Evolutionary conservation across 2,329 filamentous ascomycete species (phyloP).

Genomic region (Aspergillus fischeri): DNA sequence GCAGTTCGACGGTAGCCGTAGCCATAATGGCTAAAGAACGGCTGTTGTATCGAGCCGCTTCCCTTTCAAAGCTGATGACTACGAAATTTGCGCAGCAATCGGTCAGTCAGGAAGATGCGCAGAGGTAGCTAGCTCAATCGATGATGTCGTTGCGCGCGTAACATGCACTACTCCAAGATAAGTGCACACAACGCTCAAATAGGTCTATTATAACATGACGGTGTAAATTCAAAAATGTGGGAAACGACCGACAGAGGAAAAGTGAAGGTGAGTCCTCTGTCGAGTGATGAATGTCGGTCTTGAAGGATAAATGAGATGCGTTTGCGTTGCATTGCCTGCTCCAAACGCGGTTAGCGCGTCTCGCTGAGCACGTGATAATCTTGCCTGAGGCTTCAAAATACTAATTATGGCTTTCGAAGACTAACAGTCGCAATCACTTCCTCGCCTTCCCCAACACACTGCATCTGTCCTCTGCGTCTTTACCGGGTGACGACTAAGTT

Average conservation of each 20-base stretch:
- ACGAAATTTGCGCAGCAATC: conserved; percentile 10
- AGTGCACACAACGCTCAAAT: conserved; percentile 16
- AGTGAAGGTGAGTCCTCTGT: conserved; percentile 7
- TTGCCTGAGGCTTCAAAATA: conserved; percentile 3
- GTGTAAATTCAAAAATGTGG: conserved; percentile 2
- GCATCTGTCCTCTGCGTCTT: not conserved
- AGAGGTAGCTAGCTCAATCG: conserved; percentile 22
- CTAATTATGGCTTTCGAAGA: not conserved
- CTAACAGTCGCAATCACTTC: not conserved
- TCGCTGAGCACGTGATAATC: conserved; percentile 1
- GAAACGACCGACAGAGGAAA: conserved; percentile 11
- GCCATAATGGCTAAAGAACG: conserved; percentile 45
- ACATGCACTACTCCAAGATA: conserved; percentile 9
- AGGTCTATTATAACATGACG: conserved; percentile 16
- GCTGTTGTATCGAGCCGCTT: conserved; percentile 15
- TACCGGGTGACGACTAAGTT: not conserved
- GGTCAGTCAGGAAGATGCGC: not conserved
- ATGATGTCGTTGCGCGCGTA: conserved; percentile 3
- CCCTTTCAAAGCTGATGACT: not conserved
- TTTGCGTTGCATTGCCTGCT: conserved; percentile 9
- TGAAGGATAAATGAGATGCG: conserved; percentile 8
- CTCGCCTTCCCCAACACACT: not conserved
- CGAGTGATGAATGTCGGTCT: conserved; percentile 7
- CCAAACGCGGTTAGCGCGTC: conserved; percentile 15
- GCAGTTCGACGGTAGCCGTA: conserved; percentile 52